phyloP scores from a whole-genome alignment of 176 grass and related monocot species.

The Thalia dealbata region DNA sequence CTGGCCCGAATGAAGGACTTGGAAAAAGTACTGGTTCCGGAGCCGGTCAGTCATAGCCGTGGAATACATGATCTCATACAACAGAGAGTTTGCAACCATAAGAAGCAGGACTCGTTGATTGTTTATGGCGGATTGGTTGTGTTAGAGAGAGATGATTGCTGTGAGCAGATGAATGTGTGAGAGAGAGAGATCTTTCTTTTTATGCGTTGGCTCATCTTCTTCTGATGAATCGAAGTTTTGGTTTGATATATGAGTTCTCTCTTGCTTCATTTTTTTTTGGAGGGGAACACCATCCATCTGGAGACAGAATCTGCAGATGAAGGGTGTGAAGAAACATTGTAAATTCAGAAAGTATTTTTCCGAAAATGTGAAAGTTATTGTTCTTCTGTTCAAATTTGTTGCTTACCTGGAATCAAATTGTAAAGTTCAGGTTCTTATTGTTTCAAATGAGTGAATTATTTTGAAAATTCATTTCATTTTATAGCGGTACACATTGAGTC shows the following conservation, averaged over 20 bases:
- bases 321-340: background rate
- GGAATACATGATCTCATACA: background rate
- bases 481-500: too few species aligned
- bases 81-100: background rate
- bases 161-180: background rate
- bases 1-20: background rate
- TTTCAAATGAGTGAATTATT: too few species aligned
- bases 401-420: too few species aligned
- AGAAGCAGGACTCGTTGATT: too few species aligned
- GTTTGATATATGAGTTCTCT: background rate
- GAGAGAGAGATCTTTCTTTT: background rate
- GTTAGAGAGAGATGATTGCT: background rate
- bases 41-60: background rate
- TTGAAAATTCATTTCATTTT: too few species aligned
- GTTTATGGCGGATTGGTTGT: background rate
- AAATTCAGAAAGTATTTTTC: background rate
- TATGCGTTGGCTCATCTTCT: background rate
- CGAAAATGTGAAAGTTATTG: background rate
- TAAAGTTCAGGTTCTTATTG: too few species aligned
- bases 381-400: too few species aligned
- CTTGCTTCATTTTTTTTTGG: background rate
- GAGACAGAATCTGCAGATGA: background rate
- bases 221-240: background rate
- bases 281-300: too few species aligned
- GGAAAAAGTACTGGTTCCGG: too few species aligned